Conservation (phyloP, 352 stramenopile species). For the Pythium monospermum region DNA sequence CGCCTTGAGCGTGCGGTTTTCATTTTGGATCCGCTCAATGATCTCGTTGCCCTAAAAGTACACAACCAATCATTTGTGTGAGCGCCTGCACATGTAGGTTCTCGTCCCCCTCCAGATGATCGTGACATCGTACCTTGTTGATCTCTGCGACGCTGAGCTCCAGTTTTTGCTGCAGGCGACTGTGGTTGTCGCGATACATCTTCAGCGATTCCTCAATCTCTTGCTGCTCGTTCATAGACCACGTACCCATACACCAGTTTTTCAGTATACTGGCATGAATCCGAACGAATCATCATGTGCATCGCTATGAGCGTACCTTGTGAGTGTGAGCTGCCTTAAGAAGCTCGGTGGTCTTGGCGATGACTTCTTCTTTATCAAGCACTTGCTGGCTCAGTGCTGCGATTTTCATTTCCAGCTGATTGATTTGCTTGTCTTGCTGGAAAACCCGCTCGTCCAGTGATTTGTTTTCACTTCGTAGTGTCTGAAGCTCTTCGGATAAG, state of each 20-base stretch:
- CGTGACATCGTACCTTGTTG: constrained; percentile 88
- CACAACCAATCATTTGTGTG: too few relatives aligned
- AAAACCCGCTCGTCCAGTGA: constrained; percentile 76
- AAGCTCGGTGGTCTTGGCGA: constrained; percentile 67
- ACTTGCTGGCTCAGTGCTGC: constrained; percentile 74
- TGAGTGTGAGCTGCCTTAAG: constrained; percentile 59
- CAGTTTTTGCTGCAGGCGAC: constrained; percentile 80
- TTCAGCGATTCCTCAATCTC: constrained; percentile 84
- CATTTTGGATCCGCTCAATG: constrained; percentile 84
- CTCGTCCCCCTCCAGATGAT: too few relatives aligned
- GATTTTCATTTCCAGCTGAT: constrained; percentile 63
- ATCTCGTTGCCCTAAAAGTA: constrained; percentile 77
- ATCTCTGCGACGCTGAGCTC: constrained; percentile 88
- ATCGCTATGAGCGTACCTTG: constrained; percentile 26
- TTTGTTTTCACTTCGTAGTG: constrained; percentile 67
- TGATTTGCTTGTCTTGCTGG: constrained; percentile 81
- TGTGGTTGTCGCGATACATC: constrained; percentile 85
- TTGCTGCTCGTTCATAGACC: constrained; percentile 25
- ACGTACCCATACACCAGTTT: too few relatives aligned
- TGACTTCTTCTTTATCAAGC: constrained; percentile 68
- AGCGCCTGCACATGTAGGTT: too few relatives aligned
- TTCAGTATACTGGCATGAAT: constrained; percentile 1
- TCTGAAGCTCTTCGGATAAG: constrained; percentile 43
- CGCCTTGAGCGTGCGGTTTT: constrained; percentile 65
- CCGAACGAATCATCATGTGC: neutral